A percentile compares a stretch with the other conserved stretches of the same genome.
Evolutionary conservation across 805 yeast species (phyloP).

Genomic region (Metschnikowia corniflorae): DNA sequence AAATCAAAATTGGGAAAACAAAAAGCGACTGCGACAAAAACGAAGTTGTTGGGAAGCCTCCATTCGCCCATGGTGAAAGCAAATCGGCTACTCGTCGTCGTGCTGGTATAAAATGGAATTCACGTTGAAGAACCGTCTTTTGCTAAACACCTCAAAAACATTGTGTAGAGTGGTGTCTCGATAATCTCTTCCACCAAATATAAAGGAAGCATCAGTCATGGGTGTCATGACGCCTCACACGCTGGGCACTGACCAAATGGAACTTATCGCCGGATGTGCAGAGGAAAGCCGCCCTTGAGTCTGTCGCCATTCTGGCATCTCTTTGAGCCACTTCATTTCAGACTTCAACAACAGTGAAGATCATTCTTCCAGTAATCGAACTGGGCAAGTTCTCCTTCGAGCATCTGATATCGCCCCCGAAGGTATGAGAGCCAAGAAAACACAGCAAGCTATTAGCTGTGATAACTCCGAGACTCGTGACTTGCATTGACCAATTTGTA

Average conservation of each 20-base stretch:
- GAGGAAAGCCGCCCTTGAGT: too few species aligned
- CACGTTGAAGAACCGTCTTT: too few species aligned
- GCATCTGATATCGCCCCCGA: not conserved
- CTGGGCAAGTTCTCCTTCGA: slow-evolving; percentile 1
- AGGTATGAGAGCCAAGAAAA: not conserved
- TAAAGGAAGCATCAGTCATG: too few species aligned
- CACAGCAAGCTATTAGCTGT: slow-evolving; percentile 2
- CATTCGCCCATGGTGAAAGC: slow-evolving; percentile 5
- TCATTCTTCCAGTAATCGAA: slow-evolving; percentile 1
- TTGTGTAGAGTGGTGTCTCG: too few species aligned
- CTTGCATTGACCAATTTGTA: slow-evolving; percentile 1
- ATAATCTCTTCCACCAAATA: too few species aligned
- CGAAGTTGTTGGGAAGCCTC: not conserved
- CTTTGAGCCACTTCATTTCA: slow-evolving; percentile 1
- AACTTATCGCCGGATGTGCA: too few species aligned
- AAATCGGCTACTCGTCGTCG: slow-evolving; percentile 1
- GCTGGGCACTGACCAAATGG: too few species aligned
- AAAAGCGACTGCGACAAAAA: slow-evolving; percentile 1
- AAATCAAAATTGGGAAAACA: slow-evolving; percentile 1
- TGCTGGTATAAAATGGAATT: too few species aligned
- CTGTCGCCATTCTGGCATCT: not conserved
- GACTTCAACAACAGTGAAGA: not conserved
- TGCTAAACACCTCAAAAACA: too few species aligned
- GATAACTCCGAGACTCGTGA: not conserved
- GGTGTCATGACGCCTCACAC: too few species aligned